These are phyloP conservation scores for Drechslerella stenobrocha DNA, from an alignment of 2,329 filamentous ascomycete genomes.

Conservation along the genomic window DNA sequence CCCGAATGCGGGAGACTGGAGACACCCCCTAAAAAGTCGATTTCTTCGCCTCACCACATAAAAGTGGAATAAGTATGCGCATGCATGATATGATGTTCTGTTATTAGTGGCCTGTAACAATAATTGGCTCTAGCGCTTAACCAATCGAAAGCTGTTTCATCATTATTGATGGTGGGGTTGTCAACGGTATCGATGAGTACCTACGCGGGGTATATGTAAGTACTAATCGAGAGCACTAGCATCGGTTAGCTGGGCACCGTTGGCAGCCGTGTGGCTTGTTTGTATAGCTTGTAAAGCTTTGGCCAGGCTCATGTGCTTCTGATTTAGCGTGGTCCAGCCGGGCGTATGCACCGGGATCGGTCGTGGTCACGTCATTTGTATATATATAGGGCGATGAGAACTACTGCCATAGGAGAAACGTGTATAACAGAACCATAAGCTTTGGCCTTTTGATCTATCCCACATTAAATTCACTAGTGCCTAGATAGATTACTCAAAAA, in stretches of 20 bases:
- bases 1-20: neutral
- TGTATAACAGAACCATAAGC: too few relatives aligned
- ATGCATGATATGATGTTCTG: neutral
- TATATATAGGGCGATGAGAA: too few relatives aligned
- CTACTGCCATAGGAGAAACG: too few relatives aligned
- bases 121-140: neutral
- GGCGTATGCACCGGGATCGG: too few relatives aligned
- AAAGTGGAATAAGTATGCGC: neutral
- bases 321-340: too few relatives aligned
- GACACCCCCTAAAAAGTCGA: neutral
- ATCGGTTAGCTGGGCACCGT: neutral
- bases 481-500: too few relatives aligned
- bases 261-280: neutral
- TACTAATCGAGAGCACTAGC: neutral
- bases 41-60: neutral
- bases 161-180: too few relatives aligned
- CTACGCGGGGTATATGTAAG: too few relatives aligned
- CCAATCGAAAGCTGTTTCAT: slow-evolving; percentile 4
- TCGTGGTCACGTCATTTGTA: too few relatives aligned
- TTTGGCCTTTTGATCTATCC: too few relatives aligned
- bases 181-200: too few relatives aligned
- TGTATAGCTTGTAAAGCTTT: neutral
- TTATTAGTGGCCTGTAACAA: neutral
- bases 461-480: too few relatives aligned
- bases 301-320: neutral